phyloP scores from a whole-genome alignment of 768 basidiomycete species.

The Lactifluus subvellereus region DNA sequence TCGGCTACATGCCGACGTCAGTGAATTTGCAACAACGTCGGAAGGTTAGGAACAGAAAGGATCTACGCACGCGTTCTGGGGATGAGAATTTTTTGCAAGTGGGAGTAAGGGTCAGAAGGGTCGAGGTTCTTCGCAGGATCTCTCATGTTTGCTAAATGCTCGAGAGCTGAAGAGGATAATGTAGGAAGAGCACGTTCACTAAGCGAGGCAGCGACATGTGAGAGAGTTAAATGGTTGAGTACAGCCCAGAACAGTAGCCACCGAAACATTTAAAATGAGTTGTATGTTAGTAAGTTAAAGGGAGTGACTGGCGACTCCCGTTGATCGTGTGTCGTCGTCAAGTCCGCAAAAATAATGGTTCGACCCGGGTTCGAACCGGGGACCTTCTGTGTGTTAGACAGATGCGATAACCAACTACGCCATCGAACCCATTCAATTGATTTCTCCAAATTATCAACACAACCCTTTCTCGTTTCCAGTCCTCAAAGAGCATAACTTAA shows the following conservation, averaged over 20 bases:
- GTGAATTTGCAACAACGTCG: background rate
- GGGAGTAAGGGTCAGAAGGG: conserved; percentile 55
- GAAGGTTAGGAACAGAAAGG: conserved; percentile 8
- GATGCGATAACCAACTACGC: conserved; percentile 76
- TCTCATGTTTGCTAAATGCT: conserved; percentile 44
- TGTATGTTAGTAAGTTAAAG: background rate
- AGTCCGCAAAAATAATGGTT: conserved; percentile 1
- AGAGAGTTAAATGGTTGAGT: conserved; percentile 15
- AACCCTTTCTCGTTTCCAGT: background rate
- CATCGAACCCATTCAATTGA: conserved; percentile 34
- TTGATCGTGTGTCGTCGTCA: background rate
- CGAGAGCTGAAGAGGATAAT: conserved; percentile 48
- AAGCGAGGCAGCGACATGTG: conserved; percentile 31
- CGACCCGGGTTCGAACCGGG: conserved; percentile 26
- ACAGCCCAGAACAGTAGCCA: background rate
- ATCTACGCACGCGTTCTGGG: conserved; percentile 65
- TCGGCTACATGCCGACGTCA: conserved; percentile 41
- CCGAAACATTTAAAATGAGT: background rate
- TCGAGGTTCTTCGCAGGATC: conserved; percentile 70
- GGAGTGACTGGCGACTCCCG: no score
- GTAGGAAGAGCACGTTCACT: conserved; percentile 35
- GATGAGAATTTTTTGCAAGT: conserved; percentile 79
- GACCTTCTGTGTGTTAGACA: conserved; percentile 51
- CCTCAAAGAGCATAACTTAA: no score
- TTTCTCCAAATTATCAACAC: background rate